Evolutionary conservation across 345 rosid genomes (phyloP).

Genomic region (Gossypium stocksii): DNA sequence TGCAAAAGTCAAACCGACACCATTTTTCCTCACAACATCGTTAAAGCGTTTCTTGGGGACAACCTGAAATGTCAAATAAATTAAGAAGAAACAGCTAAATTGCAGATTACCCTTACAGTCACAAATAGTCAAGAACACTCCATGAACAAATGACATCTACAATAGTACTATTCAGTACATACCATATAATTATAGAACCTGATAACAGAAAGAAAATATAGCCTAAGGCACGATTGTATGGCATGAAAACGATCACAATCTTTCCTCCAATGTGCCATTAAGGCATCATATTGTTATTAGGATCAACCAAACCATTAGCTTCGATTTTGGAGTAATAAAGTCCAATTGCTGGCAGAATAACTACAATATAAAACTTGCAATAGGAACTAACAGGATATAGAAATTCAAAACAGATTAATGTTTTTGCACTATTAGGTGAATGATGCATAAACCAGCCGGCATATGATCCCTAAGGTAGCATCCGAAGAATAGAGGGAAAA

Average conservation of each 20-base stretch:
- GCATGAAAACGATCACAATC: background rate
- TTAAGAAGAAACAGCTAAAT: background rate
- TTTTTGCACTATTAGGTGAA: background rate
- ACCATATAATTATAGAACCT: background rate
- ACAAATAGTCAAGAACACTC: background rate
- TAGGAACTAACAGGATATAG: background rate
- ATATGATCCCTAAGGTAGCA: constrained; percentile 1
- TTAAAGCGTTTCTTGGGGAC: constrained; percentile 70
- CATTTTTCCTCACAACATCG: constrained; percentile 53
- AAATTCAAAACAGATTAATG: background rate
- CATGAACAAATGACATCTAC: background rate
- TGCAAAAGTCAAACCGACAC: constrained; percentile 78
- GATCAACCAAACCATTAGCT: background rate
- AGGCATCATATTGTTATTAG: background rate
- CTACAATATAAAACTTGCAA: background rate
- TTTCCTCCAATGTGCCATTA: background rate
- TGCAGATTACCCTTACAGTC: background rate
- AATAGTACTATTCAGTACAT: background rate
- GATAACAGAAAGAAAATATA: background rate
- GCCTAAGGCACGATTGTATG: background rate
- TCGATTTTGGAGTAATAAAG: background rate
- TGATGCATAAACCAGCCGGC: background rate
- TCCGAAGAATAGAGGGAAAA: background rate
- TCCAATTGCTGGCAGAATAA: background rate
- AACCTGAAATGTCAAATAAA: constrained; percentile 40